Base-by-base conservation (phyloP, 352 stramenopile species). In the Phytophthora hybrid region DNA sequence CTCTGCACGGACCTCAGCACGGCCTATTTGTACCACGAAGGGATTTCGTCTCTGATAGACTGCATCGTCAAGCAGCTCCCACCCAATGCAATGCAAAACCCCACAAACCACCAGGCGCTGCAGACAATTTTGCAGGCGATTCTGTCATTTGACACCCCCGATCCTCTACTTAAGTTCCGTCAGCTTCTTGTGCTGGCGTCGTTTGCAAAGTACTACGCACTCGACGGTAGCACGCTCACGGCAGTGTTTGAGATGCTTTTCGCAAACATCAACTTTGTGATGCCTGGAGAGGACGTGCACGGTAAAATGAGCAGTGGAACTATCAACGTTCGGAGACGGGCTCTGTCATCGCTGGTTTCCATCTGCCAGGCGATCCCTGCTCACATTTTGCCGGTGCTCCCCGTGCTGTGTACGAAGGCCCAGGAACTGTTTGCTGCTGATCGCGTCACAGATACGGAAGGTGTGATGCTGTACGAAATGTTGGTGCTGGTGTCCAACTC, bases 401-500 rank as follows among this genome's bases (percentile, higher is more conserved):
- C 86, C 1, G 85, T 92, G 16, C 56, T 95, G 46, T 93, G 84
- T 66, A 73, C 81, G 0, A 90, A 93, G 64, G 87, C 87, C 1
- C 79, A 92, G 41, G 79, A 91, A 56, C 63, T 95, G n/a, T 95
- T 95, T 65, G 82, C 84, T 37, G 69, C 72, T 0, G 87, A 92
- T 77, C 78, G 77, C 19, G 88, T 95, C n/a, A 79, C 91, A 14
- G 88, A 95, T 19, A 88, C 85, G 0, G 88, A 95, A 71, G 84
- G 84, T 31, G 85, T 95, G 4, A 77, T 95, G 64, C 73, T 95
- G 9, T 95, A 95, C 44, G 88, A 95, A 49, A 93, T 95, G 82
- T 72, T 95, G 7, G 85, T 95, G 44, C 58, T 95, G 14, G 88
- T 95, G 9, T 93, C 88, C 2, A 93, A 92, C 61, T 95, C 88